Conservation (phyloP, 2,329 filamentous ascomycete species). For the Ophiostoma sp. region DNA sequence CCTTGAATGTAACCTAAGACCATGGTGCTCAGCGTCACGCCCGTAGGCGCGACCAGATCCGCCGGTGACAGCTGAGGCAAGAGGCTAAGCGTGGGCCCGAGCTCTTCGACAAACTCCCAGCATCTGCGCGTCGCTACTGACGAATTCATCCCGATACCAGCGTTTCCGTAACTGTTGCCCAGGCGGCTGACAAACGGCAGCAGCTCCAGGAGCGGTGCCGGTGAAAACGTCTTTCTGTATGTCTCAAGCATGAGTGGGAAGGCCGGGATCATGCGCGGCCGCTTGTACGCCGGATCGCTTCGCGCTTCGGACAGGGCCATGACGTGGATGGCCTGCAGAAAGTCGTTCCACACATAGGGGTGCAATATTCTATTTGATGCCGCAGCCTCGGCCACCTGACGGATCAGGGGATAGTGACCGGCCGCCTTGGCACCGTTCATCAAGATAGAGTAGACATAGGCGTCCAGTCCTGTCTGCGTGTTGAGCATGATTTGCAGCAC, state of each 20-base stretch:
- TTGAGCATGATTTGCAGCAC: constrained; percentile 59
- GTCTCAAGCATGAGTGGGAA: constrained; percentile 45
- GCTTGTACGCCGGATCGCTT: constrained; percentile 26
- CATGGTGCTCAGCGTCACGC: constrained; percentile 43
- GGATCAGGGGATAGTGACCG: constrained; percentile 49
- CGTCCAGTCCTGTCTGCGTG: constrained; percentile 57
- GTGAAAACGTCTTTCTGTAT: constrained; percentile 45
- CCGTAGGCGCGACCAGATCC: constrained; percentile 34
- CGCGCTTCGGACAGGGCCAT: constrained; percentile 40
- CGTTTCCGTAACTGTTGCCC: neutral
- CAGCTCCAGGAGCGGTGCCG: constrained; percentile 42
- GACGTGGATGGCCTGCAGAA: constrained; percentile 48
- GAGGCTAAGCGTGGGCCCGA: constrained; percentile 23
- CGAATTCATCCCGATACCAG: neutral
- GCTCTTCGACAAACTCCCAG: constrained; percentile 25
- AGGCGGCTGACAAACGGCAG: constrained; percentile 24
- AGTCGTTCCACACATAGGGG: constrained; percentile 45
- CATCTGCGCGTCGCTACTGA: neutral
- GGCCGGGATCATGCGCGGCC: constrained; percentile 36
- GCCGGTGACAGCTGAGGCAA: constrained; percentile 24
- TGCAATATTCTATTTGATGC: constrained; percentile 44
- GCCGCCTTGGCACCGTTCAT: constrained; percentile 63
- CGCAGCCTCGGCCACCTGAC: constrained; percentile 50
- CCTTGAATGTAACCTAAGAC: constrained; percentile 42
- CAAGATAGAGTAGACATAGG: constrained; percentile 61